A percentile compares a stretch with the other conserved stretches of the same genome.
These are phyloP conservation scores for Obelidium mucronatum DNA, from an alignment of 192 early-diverging fungal species.

Conservation along the genomic window DNA sequence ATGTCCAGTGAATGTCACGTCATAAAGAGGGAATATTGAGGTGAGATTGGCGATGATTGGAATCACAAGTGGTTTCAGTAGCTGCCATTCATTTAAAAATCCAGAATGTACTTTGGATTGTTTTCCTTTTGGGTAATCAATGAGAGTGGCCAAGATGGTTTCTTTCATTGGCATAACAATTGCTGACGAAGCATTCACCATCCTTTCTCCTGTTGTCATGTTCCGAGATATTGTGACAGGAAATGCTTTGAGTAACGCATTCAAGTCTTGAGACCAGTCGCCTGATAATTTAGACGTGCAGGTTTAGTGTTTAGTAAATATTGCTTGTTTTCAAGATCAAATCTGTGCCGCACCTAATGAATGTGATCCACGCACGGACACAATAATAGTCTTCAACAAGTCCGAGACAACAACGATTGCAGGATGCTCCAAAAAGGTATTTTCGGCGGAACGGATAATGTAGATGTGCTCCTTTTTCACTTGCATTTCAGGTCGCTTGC, in stretches of 20 bases:
- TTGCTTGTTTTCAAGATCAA: slow-evolving; percentile 24
- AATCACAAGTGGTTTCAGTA: neutral
- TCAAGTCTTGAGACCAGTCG: neutral
- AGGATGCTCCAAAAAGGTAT: neutral
- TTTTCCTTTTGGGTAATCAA: too few relatives aligned
- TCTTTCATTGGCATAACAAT: neutral
- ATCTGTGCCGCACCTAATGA: slow-evolving; percentile 1
- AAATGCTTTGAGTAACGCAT: neutral
- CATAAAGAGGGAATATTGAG: slow-evolving; percentile 11
- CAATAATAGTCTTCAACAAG: slow-evolving; percentile 34
- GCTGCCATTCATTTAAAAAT: slow-evolving; percentile 23
- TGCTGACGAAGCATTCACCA: neutral
- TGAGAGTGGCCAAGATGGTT: too few relatives aligned
- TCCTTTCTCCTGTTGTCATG: neutral
- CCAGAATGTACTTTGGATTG: slow-evolving; percentile 42
- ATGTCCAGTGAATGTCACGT: slow-evolving; percentile 43
- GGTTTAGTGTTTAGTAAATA: neutral
- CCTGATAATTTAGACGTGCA: neutral
- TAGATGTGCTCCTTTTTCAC: neutral
- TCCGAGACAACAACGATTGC: slow-evolving; percentile 26
- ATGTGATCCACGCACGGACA: slow-evolving; percentile 39
- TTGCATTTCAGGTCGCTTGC: neutral
- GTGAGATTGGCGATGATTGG: neutral
- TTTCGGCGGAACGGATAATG: neutral
- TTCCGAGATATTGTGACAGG: neutral